Percentiles rank a stretch among this genome's conserved stretches.
Evolutionary conservation across 108 stramenopile species (phyloP).

Genomic region (Fistulifera pelliculosa): DNA sequence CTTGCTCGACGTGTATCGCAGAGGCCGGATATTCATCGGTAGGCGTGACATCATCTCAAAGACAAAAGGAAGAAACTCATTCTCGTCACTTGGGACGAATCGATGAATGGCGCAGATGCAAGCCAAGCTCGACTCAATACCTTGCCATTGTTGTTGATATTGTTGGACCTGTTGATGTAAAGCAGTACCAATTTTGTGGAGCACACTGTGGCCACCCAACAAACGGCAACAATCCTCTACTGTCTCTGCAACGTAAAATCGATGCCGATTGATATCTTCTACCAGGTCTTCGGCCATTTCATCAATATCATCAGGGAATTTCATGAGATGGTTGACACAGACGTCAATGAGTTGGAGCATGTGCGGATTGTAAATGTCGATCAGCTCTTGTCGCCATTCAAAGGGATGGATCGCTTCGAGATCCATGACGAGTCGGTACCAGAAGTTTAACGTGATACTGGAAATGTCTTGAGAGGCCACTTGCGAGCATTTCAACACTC

Average conservation of each 20-base stretch:
- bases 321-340: conserved; percentile 39
- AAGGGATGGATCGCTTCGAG: conserved; percentile 70
- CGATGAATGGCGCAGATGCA: conserved; percentile 54
- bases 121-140: conserved; percentile 77
- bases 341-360: conserved; percentile 53
- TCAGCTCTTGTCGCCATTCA: conserved; percentile 68
- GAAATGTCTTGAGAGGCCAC: conserved; percentile 75
- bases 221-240: conserved; percentile 85
- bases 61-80: conserved; percentile 52
- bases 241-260: conserved; percentile 74
- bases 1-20: conserved; percentile 69
- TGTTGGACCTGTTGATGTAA: conserved; percentile 42
- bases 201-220: conserved; percentile 57
- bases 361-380: conserved; percentile 59
- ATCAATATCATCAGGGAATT: conserved; percentile 59
- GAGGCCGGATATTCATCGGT: conserved; percentile 42
- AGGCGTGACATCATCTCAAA: conserved; percentile 67
- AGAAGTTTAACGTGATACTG: conserved; percentile 82
- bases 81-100: conserved; percentile 76
- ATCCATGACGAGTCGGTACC: conserved; percentile 83
- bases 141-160: conserved; percentile 51
- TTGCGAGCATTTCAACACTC: conserved; percentile 64
- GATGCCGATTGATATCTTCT: conserved; percentile 70
- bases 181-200: conserved; percentile 40
- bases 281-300: conserved; percentile 49